phyloP scores from a whole-genome alignment of 139 green algal species.

The Edaphochlamys debaryana region DNA sequence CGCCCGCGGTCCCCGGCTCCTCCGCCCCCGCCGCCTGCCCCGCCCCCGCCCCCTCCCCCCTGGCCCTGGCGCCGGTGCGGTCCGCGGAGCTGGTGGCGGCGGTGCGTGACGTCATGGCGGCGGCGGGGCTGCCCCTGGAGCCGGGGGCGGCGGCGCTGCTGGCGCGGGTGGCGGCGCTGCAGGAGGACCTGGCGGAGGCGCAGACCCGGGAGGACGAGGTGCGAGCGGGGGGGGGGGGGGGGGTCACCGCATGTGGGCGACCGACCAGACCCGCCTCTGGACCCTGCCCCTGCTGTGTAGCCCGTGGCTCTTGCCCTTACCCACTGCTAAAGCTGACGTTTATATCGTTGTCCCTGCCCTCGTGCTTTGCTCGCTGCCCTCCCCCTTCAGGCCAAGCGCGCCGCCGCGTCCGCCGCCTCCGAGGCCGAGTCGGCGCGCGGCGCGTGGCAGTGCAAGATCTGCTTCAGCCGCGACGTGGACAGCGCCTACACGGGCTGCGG shows the following conservation, averaged over 20 bases:
- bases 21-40: not conserved
- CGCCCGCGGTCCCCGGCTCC: not conserved
- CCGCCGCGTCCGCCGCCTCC: not conserved
- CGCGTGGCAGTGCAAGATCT: conserved; percentile 69
- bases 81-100: conserved; percentile 61
- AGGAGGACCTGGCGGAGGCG: conserved; percentile 46
- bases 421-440: conserved; percentile 13
- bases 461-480: conserved; percentile 65
- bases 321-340: too few relatives aligned
- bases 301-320: too few relatives aligned
- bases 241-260: too few relatives aligned
- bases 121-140: conserved; percentile 70
- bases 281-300: too few relatives aligned
- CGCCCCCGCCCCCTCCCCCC: too few relatives aligned
- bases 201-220: conserved; percentile 19
- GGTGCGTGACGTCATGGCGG: conserved; percentile 72
- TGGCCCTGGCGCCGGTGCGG: too few relatives aligned
- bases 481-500: conserved; percentile 66
- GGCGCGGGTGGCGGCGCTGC: conserved; percentile 48
- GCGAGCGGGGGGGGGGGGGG: too few relatives aligned
- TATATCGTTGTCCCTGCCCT: too few relatives aligned
- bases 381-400: conserved; percentile 6
- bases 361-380: too few relatives aligned
- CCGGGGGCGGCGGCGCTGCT: conserved; percentile 63
- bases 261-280: too few relatives aligned